Evolutionary conservation across 257 asterid genomes (phyloP).

Genomic region (Nicotiana benthamiana): DNA sequence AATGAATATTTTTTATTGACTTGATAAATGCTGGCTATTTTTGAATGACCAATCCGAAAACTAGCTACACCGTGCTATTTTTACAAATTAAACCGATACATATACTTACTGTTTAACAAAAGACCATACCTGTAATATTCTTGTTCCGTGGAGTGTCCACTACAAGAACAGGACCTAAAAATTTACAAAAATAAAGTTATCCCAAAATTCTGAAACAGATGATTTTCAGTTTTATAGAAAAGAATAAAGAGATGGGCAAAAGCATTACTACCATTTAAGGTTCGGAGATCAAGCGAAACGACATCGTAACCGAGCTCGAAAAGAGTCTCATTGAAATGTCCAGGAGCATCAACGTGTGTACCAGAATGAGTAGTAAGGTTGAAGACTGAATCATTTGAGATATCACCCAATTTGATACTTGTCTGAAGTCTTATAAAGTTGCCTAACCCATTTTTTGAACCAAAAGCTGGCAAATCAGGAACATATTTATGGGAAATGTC

Average conservation of each 20-base stretch:
- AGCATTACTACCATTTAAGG: constrained; percentile 9
- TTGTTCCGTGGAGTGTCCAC: constrained; percentile 15
- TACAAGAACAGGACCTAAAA: constrained; percentile 14
- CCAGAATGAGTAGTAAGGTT: constrained; percentile 5
- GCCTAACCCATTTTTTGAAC: constrained; percentile 1
- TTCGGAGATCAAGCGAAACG: constrained; percentile 9
- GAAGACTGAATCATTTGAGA: background rate
- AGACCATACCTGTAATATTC: constrained; percentile 7
- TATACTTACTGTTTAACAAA: too few relatives aligned
- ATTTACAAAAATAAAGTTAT: background rate
- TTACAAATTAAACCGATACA: too few relatives aligned
- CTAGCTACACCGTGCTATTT: too few relatives aligned
- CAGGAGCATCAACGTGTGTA: constrained; percentile 10
- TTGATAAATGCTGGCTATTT: too few relatives aligned
- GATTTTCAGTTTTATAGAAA: too few relatives aligned
- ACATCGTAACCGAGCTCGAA: constrained; percentile 2
- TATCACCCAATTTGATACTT: background rate
- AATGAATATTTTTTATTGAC: too few relatives aligned
- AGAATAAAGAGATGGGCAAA: too few relatives aligned
- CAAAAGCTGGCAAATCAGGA: constrained; percentile 5
- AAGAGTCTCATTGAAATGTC: constrained; percentile 1
- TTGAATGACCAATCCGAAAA: too few relatives aligned
- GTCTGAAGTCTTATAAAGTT: background rate
- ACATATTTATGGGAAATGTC: constrained; percentile 7
- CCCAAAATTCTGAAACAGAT: too few relatives aligned